Conservation (phyloP, 2,329 filamentous ascomycete genomes). For the Claviceps sp. region DNA sequence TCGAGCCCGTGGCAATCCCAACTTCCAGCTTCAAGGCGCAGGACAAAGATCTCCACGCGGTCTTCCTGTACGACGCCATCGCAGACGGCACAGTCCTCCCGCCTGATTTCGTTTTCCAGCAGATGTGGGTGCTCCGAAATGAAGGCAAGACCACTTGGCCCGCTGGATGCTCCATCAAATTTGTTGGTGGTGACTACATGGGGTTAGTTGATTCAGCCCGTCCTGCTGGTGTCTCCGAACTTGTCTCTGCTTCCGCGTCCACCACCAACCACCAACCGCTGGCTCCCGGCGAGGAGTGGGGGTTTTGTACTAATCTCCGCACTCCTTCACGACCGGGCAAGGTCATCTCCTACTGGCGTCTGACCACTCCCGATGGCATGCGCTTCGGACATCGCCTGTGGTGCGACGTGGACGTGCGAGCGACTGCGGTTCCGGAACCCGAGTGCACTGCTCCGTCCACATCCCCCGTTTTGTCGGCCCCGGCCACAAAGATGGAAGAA, state of each 20-base stretch:
- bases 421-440: slow-evolving; percentile 13
- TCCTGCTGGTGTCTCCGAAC: slow-evolving; percentile 63
- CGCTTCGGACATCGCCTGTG: slow-evolving; percentile 89
- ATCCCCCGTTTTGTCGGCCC: background rate
- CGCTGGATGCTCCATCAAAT: slow-evolving; percentile 76
- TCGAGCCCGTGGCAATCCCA: slow-evolving; percentile 6
- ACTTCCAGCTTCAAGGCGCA: slow-evolving; percentile 11
- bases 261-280: slow-evolving; percentile 59
- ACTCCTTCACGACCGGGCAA: slow-evolving; percentile 65
- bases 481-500: slow-evolving; percentile 16
- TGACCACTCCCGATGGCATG: slow-evolving; percentile 66
- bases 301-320: slow-evolving; percentile 76
- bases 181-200: slow-evolving; percentile 93
- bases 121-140: slow-evolving; percentile 87
- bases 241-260: slow-evolving; percentile 69
- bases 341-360: slow-evolving; percentile 89
- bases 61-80: slow-evolving; percentile 68
- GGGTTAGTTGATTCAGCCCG: slow-evolving; percentile 72
- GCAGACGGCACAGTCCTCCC: slow-evolving; percentile 61
- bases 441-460: slow-evolving; percentile 12
- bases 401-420: slow-evolving; percentile 73
- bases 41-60: slow-evolving; percentile 27
- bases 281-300: slow-evolving; percentile 57
- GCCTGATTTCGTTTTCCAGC: slow-evolving; percentile 64
- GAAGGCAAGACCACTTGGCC: slow-evolving; percentile 72